Evolutionary conservation across 345 rosid genomes (phyloP).

Genomic region (Gossypium longicalyx): DNA sequence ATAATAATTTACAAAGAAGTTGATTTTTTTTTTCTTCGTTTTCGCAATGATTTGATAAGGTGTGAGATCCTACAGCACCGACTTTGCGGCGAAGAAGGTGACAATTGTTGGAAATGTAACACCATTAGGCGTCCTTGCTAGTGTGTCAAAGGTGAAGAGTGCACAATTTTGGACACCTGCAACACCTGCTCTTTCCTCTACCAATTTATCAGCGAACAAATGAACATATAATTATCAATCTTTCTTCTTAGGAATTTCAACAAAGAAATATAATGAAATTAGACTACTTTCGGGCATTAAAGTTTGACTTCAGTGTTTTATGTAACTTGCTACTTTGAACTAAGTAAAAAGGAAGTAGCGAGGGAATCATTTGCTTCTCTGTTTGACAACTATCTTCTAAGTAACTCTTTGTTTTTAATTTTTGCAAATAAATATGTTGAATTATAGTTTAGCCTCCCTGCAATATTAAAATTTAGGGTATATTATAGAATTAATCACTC

Average conservation of each 20-base stretch:
- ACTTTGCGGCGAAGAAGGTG: slow-evolving; percentile 84
- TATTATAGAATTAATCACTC: too few species aligned
- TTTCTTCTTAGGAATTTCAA: neutral
- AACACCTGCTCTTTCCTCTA: slow-evolving; percentile 15
- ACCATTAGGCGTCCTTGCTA: slow-evolving; percentile 64
- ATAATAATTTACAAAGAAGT: neutral
- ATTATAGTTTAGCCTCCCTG: too few species aligned
- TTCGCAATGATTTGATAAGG: slow-evolving; percentile 39
- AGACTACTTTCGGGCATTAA: neutral
- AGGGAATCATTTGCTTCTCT: neutral
- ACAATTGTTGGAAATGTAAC: slow-evolving; percentile 76
- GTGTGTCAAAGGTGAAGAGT: slow-evolving; percentile 80
- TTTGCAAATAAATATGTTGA: too few species aligned
- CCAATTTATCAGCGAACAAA: slow-evolving; percentile 17
- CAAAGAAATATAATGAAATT: neutral
- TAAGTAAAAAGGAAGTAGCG: neutral
- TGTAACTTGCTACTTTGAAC: slow-evolving; percentile 13
- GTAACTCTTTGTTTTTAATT: too few species aligned
- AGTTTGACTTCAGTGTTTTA: slow-evolving; percentile 1
- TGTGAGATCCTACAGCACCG: slow-evolving; percentile 80
- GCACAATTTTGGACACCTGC: slow-evolving; percentile 71
- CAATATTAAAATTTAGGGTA: too few species aligned
- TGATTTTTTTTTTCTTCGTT: neutral
- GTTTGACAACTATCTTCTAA: slow-evolving; percentile 1
- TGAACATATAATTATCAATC: slow-evolving; percentile 1